phyloP scores from a whole-genome alignment of 1,139 yeast species.

The Candida albicans region DNA sequence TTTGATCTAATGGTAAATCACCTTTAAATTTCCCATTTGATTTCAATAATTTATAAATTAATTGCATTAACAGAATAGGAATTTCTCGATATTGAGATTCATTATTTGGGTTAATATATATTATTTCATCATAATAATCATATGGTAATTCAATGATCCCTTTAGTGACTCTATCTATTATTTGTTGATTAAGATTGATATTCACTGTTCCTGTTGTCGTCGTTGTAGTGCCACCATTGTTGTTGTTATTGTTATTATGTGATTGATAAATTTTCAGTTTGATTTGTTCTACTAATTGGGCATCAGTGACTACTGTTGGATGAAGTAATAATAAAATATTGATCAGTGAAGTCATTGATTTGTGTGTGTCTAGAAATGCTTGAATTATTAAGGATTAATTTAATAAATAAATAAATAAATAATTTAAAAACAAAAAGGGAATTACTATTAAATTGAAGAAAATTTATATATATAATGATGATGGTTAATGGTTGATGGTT shows the following conservation, averaged over 20 bases:
- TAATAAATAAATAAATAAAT: not conserved
- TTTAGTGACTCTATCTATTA: slow-evolving; percentile 68
- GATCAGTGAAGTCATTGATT: slow-evolving; percentile 2
- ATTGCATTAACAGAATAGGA: slow-evolving; percentile 43
- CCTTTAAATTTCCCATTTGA: slow-evolving; percentile 56
- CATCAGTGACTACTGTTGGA: slow-evolving; percentile 70
- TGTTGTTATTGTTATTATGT: slow-evolving; percentile 20
- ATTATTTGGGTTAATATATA: slow-evolving; percentile 59
- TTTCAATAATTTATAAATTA: slow-evolving; percentile 41
- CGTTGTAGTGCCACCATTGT: no score
- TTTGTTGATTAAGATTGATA: slow-evolving; percentile 52
- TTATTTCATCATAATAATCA: slow-evolving; percentile 48
- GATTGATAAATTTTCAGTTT: slow-evolving; percentile 24
- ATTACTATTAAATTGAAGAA: no score
- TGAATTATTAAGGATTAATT: not conserved
- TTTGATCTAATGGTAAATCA: slow-evolving; percentile 49
- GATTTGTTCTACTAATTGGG: slow-evolving; percentile 42
- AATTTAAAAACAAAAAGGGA: no score
- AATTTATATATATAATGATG: not conserved
- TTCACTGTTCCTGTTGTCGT: no score
- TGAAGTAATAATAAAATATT: slow-evolving; percentile 52
- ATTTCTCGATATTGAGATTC: slow-evolving; percentile 30
- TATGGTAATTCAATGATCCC: slow-evolving; percentile 50
- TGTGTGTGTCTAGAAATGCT: not conserved
- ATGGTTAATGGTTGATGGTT: no score